These are phyloP conservation scores for Lichtheimia hyalospora DNA, from an alignment of 371 early-diverging fungal genomes.

Conservation along the genomic window DNA sequence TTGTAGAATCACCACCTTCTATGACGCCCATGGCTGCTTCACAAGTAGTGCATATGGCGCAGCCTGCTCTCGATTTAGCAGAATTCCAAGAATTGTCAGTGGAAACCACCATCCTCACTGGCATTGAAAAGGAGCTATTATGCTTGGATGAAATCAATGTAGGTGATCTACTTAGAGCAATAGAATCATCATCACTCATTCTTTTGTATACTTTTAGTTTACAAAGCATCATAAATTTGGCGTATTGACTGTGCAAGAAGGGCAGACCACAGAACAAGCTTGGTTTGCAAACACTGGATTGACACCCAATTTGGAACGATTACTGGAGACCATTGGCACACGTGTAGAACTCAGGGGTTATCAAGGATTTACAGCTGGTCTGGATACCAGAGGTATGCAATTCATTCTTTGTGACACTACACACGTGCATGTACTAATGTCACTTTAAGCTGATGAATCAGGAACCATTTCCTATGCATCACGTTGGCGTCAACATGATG, in stretches of 20 bases:
- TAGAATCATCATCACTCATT: too few relatives aligned
- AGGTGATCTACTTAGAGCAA: not conserved
- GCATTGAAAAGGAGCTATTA: slow-evolving; percentile 58
- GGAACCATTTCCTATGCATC: slow-evolving; percentile 75
- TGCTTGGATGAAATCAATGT: slow-evolving; percentile 53
- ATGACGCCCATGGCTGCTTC: too few relatives aligned
- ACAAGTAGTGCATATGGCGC: not conserved
- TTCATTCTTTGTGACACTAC: too few relatives aligned
- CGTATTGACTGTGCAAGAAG: slow-evolving; percentile 60
- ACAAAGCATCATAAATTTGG: slow-evolving; percentile 83
- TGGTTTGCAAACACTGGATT: slow-evolving; percentile 71
- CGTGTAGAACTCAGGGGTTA: slow-evolving; percentile 75
- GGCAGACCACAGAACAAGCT: slow-evolving; percentile 74
- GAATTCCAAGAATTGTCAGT: slow-evolving; percentile 39
- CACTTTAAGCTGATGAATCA: slow-evolving; percentile 57
- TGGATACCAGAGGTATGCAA: slow-evolving; percentile 66
- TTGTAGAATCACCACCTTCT: too few relatives aligned
- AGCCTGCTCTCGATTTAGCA: slow-evolving; percentile 30
- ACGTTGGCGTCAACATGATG: slow-evolving; percentile 76
- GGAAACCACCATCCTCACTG: slow-evolving; percentile 41
- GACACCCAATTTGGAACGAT: slow-evolving; percentile 60
- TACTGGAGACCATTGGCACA: slow-evolving; percentile 70
- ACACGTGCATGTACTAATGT: too few relatives aligned
- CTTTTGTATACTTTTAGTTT: slow-evolving; percentile 22
- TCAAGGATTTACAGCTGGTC: slow-evolving; percentile 79